Base-by-base conservation (phyloP, 2,329 filamentous ascomycete genomes). In the Blastomyces silverae region DNA sequence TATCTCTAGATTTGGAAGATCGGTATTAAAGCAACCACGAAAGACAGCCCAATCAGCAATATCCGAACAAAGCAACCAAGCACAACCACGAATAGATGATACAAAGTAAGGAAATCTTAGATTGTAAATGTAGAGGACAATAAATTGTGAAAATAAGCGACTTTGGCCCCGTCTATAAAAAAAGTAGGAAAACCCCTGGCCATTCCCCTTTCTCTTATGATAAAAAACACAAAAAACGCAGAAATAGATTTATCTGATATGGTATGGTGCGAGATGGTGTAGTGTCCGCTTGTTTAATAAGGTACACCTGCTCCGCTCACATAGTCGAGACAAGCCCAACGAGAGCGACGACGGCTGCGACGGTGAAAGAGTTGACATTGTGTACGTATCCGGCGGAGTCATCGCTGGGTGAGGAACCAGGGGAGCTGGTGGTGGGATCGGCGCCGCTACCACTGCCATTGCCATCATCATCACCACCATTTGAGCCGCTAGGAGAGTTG, bases 331-430 rank as follows among this genome's bases (percentile, higher is more conserved):
- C 76, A 55, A 78, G 73, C 52, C 77, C 78, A 44, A 78, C 69
- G 65, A 79, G 76, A n/a, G 78, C 73, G 52, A 76, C 76, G 55
- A 77, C 74, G 59, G 73, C 75, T 62, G 78, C 73, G 8, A 74
- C 73, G 58, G 73, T 74, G 42, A 74, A 71, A 44, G 76, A 76
- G 58, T 75, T 71, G 44, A 76, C 73, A 44, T 73, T 72, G 65
- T 73, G 72, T 34, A 73, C 71, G 11, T 71, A 71, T 37, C 70
- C 73, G 61, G 71, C 69, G 46, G 66, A 69, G 39, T 69, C 67
- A 20, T 68, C 65, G 59, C 70, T 67, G 7, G 65, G 52, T n/a
- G 64, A 64, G 55, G 69, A 44, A 46, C 62, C 59, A 52, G 70
- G 66, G 52, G 67, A 62, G 7, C 61, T 61, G 31, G 56, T 25